Conservation (phyloP, 331 rosid genomes). For the Acacia pycnantha region DNA sequence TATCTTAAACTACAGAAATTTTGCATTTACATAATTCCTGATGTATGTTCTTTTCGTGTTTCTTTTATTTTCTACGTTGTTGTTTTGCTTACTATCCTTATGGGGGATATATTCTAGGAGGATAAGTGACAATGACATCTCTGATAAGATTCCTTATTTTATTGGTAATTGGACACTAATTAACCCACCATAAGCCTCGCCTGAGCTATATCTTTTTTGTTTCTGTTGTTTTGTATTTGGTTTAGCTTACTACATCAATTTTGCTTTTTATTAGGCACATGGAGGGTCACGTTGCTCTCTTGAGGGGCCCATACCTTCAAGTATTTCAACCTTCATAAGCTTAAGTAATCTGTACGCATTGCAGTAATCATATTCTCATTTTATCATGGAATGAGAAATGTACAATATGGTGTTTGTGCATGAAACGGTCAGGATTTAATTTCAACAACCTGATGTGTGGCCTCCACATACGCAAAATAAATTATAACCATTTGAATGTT, state of each 20-base stretch:
- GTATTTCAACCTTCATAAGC: no score
- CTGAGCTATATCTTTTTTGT: constrained; percentile 5
- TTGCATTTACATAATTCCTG: background rate
- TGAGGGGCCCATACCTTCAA: no score
- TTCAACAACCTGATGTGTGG: background rate
- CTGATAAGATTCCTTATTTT: constrained; percentile 75
- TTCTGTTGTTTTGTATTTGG: constrained; percentile 1
- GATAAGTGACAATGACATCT: constrained; percentile 67
- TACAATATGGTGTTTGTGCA: background rate
- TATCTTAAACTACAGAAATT: constrained; percentile 1
- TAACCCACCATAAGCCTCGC: constrained; percentile 61
- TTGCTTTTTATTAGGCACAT: no score
- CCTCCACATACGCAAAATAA: background rate
- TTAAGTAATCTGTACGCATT: no score
- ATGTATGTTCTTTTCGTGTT: background rate
- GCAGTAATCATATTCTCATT: no score
- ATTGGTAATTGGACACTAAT: constrained; percentile 58
- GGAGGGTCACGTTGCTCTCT: no score
- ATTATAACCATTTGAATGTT: background rate
- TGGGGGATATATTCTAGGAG: constrained; percentile 55
- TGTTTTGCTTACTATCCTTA: constrained; percentile 21
- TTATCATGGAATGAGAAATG: background rate
- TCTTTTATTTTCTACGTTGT: background rate
- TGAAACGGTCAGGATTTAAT: background rate
- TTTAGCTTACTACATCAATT: background rate